Evolutionary conservation across 306 rosid species (phyloP), one percentile per base, ranked within the genome.

Genomic region (Prunus persica): DNA sequence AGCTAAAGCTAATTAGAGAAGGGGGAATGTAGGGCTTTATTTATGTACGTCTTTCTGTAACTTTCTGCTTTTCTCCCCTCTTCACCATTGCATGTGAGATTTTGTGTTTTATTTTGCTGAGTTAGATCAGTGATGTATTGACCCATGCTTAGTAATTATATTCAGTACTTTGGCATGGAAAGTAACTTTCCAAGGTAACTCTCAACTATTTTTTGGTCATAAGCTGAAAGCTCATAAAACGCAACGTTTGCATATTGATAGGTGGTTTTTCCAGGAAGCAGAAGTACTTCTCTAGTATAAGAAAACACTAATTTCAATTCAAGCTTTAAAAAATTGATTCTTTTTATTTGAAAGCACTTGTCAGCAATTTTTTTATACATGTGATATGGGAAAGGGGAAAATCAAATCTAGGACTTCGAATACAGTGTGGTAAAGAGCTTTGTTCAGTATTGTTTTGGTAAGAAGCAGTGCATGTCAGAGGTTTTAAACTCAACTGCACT

Each of bases 101-200:
- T 65, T 54, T 65, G 60, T 56, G 57, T 45, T 65, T 65, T 65
- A 38, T 19, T 67, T 22, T 20, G 9, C 5, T 19, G 3, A 57
- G 30, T 74, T 61, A 56, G 73, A 73, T 46, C 46, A 61, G 60
- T 28, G 58, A 45, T 61, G 77, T 73, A 73, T 56, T 38, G 61
- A 46, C 14, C 78, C 83, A 24, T 80, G 57, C 71, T 2, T 24
- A 9, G 64, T 74, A 55, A 73, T 65, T 57, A 47, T 65, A 71
- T 78, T 25, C 65, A 45, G 43, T 28, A 78, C 71, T 49, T 11
- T 1, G 65, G 69, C 69, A n/a, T 62, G 32, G 46, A 47, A 38
- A 62, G 50, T n/a, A 55, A 55, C 25, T 71, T 32, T 12, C 15
- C 14, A 71, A 8, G 28, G 25, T 2, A 14, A 13, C 65, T 71